Evolutionary conservation across 2,329 filamentous ascomycete genomes (phyloP), one percentile per base, ranked within the genome.

Genomic region (Penicillium sclerotigenum): DNA sequence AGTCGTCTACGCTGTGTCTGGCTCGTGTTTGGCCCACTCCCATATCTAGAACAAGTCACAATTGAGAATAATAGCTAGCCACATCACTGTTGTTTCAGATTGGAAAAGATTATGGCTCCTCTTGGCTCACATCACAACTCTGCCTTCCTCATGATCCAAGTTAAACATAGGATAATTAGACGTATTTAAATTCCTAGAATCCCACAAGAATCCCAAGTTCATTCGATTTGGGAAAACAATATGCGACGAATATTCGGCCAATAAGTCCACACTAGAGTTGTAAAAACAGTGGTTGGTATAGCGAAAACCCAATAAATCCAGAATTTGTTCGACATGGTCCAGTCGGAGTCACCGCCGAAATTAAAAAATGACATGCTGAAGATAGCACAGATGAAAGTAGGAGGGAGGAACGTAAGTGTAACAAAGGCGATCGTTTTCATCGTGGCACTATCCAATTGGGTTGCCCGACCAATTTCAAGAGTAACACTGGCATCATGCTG

Each of bases 341-440:
- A 65, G 0, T 61, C 60, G 6, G 53, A 47, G 26, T 61, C 57
- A 13, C 53, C 53, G n/a, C 58, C 57, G 14, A 63, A 67, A 26
- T 67, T 59, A 49, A 72, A 72, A 56, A 73, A 73, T 11, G 62
- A 65, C 62, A 68, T 73, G 47, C 70, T 70, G 59, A 73, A 73
- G 26, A 73, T 52, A 9, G 66, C 65, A 41, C 42, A 80, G 16
- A 82, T 72, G 58, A 82, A 83, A 0, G 81, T 83, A 0, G 79
- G 74, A 0, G 81, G 81, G 0, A 83, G 64, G 37, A 83, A 83
- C 0, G 71, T 65, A 7, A 81, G 61, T 0, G 80, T 81, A 0
- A 82, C 67, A 16, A 81, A 72, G 0, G 80, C 76, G 42, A 83
- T 72, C 0, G 77, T 79, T 63, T 78, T 80, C 79, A 83, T 82